Conservation (phyloP, 805 yeast species). For the Ogataea naganishii region DNA sequence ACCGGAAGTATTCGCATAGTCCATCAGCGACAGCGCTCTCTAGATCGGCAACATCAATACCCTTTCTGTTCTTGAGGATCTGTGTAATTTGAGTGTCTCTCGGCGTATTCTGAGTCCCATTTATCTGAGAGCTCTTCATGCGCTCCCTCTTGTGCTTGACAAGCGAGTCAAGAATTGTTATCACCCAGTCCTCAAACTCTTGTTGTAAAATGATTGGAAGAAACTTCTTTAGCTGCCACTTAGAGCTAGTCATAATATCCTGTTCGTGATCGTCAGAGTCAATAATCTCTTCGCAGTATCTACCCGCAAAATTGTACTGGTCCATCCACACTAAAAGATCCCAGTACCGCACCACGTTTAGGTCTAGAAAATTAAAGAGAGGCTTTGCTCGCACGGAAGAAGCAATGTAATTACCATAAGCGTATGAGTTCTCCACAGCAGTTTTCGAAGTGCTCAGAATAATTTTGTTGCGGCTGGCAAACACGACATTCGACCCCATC, state of each 20-base stretch:
- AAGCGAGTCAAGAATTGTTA: conserved; percentile 64
- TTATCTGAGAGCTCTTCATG: conserved; percentile 8
- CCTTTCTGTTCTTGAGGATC: conserved; percentile 34
- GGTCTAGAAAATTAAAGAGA: conserved; percentile 72
- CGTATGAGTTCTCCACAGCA: conserved; percentile 80
- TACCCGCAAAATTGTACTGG: conserved; percentile 77
- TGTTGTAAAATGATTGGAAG: conserved; percentile 67
- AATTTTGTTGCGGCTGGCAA: conserved; percentile 71
- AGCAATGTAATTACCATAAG: conserved; percentile 78
- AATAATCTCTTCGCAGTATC: conserved; percentile 38
- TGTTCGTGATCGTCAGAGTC: conserved; percentile 27
- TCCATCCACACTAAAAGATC: conserved; percentile 95
- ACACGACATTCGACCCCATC: conserved; percentile 72
- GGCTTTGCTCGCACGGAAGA: conserved; percentile 75
- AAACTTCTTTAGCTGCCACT: conserved; percentile 75
- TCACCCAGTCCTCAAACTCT: conserved; percentile 85
- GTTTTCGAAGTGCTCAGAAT: conserved; percentile 66
- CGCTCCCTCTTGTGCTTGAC: conserved; percentile 41
- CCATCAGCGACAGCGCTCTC: conserved; percentile 25
- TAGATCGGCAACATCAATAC: conserved; percentile 6
- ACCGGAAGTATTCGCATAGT: conserved; percentile 48
- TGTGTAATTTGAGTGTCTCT: conserved; percentile 64
- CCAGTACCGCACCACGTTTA: conserved; percentile 75
- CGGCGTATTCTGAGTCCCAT: conserved; percentile 34
- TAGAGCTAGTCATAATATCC: conserved; percentile 37